Evolutionary conservation across 306 rosid species (phyloP), one percentile per base, ranked within the genome.

Genomic region (Dicorynia guianensis): DNA sequence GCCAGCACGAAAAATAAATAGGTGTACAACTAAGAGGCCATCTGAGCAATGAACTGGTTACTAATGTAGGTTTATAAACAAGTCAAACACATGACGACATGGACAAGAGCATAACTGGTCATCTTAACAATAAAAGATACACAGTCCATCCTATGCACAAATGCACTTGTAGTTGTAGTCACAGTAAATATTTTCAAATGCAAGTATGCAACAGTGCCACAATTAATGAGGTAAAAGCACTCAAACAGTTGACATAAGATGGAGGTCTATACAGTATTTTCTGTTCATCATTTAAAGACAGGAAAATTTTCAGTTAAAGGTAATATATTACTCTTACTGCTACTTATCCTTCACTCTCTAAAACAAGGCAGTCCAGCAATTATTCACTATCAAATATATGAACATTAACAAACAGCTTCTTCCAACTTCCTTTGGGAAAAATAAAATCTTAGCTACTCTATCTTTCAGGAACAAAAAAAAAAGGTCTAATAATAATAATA

Each of bases 21-120:
- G 43, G 17, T 15, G 63, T 63, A 63, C 61, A 60, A 56, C 39
- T 13, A 71, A 40, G 6, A 58, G 34, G 34, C 59, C 48, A 44
- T 63, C 54, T 17, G 78, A 79, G n/a, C 47, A 36, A 43, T 58
- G 55, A 72, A 50, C 73, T 55, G 44, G 55, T 56, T 54, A 17
- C 56, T 55, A 36, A 65, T 14, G 55, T 63, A 42, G 35, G 55
- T 44, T 66, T 63, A 33, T 35, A 20, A 47, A 55, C 46, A 72
- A 54, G 48, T 11, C 14, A 44, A 40, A 57, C 35, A 9, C 36
- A 42, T 20, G 6, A 63, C 43, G 12, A 12, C 53, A 13, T 25
- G 11, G 18, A 30, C 11, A 38, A 20, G 59, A 48, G 60, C 54
- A 35, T n/a, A 5, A 66, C 8, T n/a, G 71, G 36, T 67, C 9